Base-by-base conservation (phyloP, 257 asterid species). In the Schizonepeta tenuifolia region DNA sequence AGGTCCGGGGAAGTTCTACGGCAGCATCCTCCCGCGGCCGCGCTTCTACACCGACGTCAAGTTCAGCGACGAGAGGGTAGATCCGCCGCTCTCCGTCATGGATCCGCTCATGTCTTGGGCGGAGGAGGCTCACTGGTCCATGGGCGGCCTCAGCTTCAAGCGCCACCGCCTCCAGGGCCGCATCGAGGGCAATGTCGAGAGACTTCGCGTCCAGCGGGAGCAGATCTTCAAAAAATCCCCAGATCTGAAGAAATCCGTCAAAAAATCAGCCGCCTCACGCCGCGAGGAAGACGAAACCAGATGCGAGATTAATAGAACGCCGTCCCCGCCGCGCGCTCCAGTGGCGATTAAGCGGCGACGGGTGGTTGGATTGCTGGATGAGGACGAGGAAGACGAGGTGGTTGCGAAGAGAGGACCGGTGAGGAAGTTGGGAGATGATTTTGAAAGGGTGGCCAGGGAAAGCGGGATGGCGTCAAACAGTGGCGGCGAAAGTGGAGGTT, bases 151-250 rank as follows among this genome's bases (percentile, higher is more conserved):
- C 66, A 91, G 83, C 49, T 66, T 84, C 89, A 75, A 67, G 77
- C 96, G 96, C 76, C 90, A 77, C 77, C 96, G 98, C 55, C 86
- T 93, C 79, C 98, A 93, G 56, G 99, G 99, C 69, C 85, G 95
- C 9, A 91, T 91, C 75, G 98, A 91, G 84, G 97, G 99, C 6
- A 89, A 82, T 40, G 80, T 94, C n/a, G 76, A 82, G 59, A 88
- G 75, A 60, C 89, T 93, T 18, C 87, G 92, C 10, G 79, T 81
- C 2, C 96, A 93, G 86, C 67, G 77, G 0, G 96, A 88, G 60
- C 75, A 67, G 6, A 0, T 2, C 69, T 22, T 56, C 22, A 49
- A 71, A 18, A 74, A 67, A 7, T 46, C 82, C 24, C 74, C 40
- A 11, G 78, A 77, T 43, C 74, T 55, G 65, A 38, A 18, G 65